Conservation (phyloP, 2,329 filamentous ascomycete genomes). For the Sporothrix schenckii region DNA sequence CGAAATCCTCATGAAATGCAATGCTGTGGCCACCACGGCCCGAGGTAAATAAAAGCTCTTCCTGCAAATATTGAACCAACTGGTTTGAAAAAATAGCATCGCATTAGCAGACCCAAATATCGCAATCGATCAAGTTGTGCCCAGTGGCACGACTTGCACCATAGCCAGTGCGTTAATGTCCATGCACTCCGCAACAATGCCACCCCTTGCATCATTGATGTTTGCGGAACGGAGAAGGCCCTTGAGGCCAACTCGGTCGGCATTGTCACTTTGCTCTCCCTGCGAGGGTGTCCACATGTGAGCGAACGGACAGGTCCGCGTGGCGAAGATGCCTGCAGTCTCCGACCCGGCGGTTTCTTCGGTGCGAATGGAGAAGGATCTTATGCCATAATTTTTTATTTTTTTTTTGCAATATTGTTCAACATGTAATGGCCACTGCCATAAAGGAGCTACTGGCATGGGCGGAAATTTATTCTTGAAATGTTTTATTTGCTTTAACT, state of each 20-base stretch:
- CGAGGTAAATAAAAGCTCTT: too few species aligned
- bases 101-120: too few species aligned
- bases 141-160: neutral
- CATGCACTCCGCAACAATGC: neutral
- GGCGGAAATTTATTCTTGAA: neutral
- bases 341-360: too few species aligned
- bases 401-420: neutral
- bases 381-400: neutral
- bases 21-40: too few species aligned
- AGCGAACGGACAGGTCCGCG: neutral
- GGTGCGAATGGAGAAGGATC: neutral
- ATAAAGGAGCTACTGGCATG: neutral
- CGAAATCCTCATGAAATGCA: too few species aligned
- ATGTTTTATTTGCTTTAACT: neutral
- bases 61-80: too few species aligned
- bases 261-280: neutral
- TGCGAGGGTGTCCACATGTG: slow-evolving; percentile 1
- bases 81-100: too few species aligned
- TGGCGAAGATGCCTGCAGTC: neutral
- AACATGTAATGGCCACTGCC: neutral
- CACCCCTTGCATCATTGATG: neutral
- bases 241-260: neutral
- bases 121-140: neutral
- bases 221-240: slow-evolving; percentile 1
- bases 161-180: slow-evolving; percentile 4